Base-by-base conservation (phyloP, 2,329 filamentous ascomycete genomes). In the Nigrograna mackinnonii region DNA sequence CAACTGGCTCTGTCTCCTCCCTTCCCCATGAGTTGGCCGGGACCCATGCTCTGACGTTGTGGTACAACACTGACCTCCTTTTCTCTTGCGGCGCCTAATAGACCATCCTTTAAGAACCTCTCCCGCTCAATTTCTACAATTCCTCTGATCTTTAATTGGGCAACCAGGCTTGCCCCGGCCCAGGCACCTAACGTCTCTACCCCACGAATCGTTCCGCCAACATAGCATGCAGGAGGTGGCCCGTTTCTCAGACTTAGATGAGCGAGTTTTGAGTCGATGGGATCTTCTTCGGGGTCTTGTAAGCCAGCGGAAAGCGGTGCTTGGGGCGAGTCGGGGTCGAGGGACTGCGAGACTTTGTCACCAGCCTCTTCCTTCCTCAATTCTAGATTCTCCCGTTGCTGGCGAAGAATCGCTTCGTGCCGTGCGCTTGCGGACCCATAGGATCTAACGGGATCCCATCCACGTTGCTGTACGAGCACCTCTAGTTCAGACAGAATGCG, bases 371-470 rank as follows among this genome's bases (percentile, higher is more conserved):
- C 46, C 24, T 31, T 38, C 21, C 45, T 44, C 18, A 54, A 26
- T 28, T 61, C 56, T 2, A 52, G 16, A 6, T 54, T 54, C 17
- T 66, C 60, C 36, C 49, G 50, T 16, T 54, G 50, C 18, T 54
- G 40, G 4, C 55, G 58, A 3, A 66, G 38, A 7, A 49, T 45
- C 7, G 56, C 54, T 37, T 67, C 64, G 19, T 57, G 66, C 3
- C 42, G 54, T 24, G 49, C 60, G 12, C 70, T 67, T 22, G 75
- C 83, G 4, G 83, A 79, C 1, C 79, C 85, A 53, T 86, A 87
- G 24, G 86, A 90, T 32, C 79, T 78, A 2, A 96, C 83, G 0
- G 82, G 77, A 54, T 89, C 84, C 90, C 92, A 97, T 5, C 89
- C 88, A 48, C 84, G 76, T 33, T 78, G 73, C 13, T 83, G 74